Evolutionary conservation across 2,329 filamentous ascomycete genomes (phyloP).

Genomic region (Colletotrichum caudatum): DNA sequence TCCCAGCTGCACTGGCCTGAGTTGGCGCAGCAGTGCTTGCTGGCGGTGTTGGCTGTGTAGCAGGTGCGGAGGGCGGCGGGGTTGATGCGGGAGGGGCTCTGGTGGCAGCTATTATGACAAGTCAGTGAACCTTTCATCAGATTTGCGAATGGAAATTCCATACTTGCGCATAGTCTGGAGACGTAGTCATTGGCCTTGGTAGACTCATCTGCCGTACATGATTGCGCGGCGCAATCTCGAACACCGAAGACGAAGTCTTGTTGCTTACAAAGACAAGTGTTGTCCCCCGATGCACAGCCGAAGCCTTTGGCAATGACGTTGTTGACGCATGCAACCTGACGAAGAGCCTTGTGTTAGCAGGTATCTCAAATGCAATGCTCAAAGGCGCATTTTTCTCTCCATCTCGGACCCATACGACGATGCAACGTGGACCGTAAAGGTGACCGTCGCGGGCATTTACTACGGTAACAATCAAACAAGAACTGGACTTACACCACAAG

Average conservation of each 20-base stretch:
- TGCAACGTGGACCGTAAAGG: neutral
- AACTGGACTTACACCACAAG: conserved; percentile 40
- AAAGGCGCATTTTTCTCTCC: neutral
- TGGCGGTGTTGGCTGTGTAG: conserved; percentile 19
- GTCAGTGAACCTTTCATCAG: conserved; percentile 1
- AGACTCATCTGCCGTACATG: conserved; percentile 47
- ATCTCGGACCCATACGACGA: neutral
- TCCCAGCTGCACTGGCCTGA: conserved; percentile 1
- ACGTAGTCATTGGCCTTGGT: conserved; percentile 48
- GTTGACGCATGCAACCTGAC: conserved; percentile 36
- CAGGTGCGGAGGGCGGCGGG: conserved; percentile 17
- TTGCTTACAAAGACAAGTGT: conserved; percentile 56
- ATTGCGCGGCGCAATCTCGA: conserved; percentile 54
- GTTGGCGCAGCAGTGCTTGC: neutral
- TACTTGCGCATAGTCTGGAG: conserved; percentile 48
- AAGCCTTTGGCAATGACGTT: conserved; percentile 42
- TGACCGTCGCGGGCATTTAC: neutral
- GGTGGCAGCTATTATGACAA: conserved; percentile 24
- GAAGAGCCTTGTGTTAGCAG: neutral
- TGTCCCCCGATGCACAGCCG: conserved; percentile 47
- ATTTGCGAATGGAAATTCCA: conserved; percentile 30
- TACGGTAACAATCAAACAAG: neutral
- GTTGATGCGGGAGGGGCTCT: conserved; percentile 24
- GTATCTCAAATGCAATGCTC: neutral
- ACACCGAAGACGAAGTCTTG: conserved; percentile 52